Evolutionary conservation across 83 land plant genomes (phyloP), one percentile per base, ranked within the genome.

Genomic region (Isoetes engelmannii): DNA sequence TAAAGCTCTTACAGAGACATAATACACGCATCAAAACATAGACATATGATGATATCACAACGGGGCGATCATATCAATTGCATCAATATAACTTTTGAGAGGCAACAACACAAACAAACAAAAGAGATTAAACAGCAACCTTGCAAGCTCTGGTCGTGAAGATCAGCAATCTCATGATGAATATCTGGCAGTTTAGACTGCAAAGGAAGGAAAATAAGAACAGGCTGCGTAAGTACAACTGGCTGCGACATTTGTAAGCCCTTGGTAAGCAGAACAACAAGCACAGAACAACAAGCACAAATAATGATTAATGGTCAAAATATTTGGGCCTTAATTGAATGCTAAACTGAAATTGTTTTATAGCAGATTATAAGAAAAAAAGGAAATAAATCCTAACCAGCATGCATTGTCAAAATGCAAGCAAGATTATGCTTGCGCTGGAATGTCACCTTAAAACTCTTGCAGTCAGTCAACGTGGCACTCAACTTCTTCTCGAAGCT

Each of bases 141-240:
- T 65, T 54, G 47, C 60, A 73, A 18, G 47, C 73, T 54, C 47
- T 67, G 67, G 57, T 73, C 76, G 17, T 47, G 76, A 58, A 73
- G 76, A 44, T 68, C 66, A 7, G 51, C 73, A 44, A 73, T 41
- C 41, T 57, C 48, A 47, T 73, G 74, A 41, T 62, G 65, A 21
- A 65, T 57, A 21, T 73, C 61, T 17, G 45, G 61, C 48, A 73
- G 48, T 42, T 67, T 44, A 46, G 45, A 53, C 76, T 73, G 60
- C 42, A 54, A 45, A 12, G 55, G 57, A 18, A 72, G 7, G 54
- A 18, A 57, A 7, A 65, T 44, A 47, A 20, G 13, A 12, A 12
- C 55, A 51, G 55, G 0, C 15, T 13, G 15, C 53, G 8, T 53
- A 12, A 13, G 13, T 13, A 53, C 55, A 53, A 53, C 13, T 13